Evolutionary conservation across 1,284 basidiomycete genomes (phyloP), one percentile per base, ranked within the genome.

Genomic region (Irpex sp.): DNA sequence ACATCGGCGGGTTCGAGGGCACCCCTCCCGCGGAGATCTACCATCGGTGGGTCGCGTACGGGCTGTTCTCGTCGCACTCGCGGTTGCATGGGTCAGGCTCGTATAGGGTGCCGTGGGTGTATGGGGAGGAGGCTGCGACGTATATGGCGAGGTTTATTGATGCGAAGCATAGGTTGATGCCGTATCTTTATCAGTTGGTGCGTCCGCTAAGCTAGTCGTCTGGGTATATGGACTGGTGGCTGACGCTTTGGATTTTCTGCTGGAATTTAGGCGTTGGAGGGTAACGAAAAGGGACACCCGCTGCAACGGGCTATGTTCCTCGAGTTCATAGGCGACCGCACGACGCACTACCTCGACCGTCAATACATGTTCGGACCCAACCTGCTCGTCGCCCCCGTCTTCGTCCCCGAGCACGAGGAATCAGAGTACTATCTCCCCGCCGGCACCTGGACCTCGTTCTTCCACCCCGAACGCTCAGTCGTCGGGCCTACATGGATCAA

Each of bases 1-100:
- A 92, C 72, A 90, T 91, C 64, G 89, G 89, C 36, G 89, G 89
- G 0, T 91, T 90, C 68, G 88, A 90, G 82, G 89, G 88, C 11
- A 85, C 85, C 63, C 88, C 89, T 6, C 83, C 86, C 21, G 82
- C 86, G 0, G 86, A 87, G 66, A 83, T 91, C 43, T 91, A 89
- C 71, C 84, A 87, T 68, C 86, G 90, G 47, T 91, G 89, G 89
- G 83, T 89, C n/a, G 87, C 87, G 1, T 90, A 88, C 71, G 86
- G 87, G 2, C 73, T 88, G 15, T 88, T 89, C 73, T 87, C 85
- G 19, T 86, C 85, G 47, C 87, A 90, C 69, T 89, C 89, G 15
- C 83, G 89, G 47, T 74, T 92, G 51, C 89, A 92, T 67, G 89
- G 88, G 2, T 89, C 86, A 9, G 79, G 79, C 39, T 89, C 88